These are phyloP conservation scores for Colletotrichum lindemuthianum DNA, from an alignment of 2,329 filamentous ascomycete genomes.

Conservation along the genomic window DNA sequence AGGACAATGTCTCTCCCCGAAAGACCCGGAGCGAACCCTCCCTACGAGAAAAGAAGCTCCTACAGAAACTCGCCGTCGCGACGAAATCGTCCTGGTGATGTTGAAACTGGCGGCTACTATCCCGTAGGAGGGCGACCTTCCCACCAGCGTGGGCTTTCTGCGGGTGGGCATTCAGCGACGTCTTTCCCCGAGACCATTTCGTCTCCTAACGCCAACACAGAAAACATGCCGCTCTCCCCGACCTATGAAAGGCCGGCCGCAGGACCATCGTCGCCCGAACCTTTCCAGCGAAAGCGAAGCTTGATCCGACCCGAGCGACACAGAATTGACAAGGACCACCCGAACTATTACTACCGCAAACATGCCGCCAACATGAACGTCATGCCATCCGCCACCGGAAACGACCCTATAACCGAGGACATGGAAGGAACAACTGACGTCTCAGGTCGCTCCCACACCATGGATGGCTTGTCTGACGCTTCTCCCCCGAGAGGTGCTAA, in stretches of 20 bases:
- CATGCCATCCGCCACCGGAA: conserved; percentile 89
- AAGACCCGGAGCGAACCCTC: conserved; percentile 71
- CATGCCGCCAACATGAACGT: conserved; percentile 94
- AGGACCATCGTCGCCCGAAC: conserved; percentile 34
- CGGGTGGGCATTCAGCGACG: conserved; percentile 61
- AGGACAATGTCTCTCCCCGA: conserved; percentile 70
- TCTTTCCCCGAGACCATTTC: conserved; percentile 68
- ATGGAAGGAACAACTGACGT: conserved; percentile 71
- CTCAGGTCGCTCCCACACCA: conserved; percentile 52
- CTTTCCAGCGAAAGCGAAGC: conserved; percentile 79
- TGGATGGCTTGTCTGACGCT: conserved; percentile 57
- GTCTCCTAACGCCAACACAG: conserved; percentile 65
- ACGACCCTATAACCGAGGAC: conserved; percentile 87
- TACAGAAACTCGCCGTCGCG: conserved; percentile 77
- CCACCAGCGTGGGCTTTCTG: conserved; percentile 67
- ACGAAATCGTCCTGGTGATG: conserved; percentile 72
- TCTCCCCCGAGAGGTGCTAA: conserved; percentile 45
- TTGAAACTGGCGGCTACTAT: conserved; percentile 71
- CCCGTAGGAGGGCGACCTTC: conserved; percentile 53
- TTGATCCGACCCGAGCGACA: conserved; percentile 89
- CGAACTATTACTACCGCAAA: conserved; percentile 95
- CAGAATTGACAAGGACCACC: conserved; percentile 85
- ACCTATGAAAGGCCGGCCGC: conserved; percentile 47
- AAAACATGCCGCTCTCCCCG: conserved; percentile 65
- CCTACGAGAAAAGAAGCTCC: conserved; percentile 68